Conservation (phyloP, 768 basidiomycete genomes). For the Calocybe cyanea region DNA sequence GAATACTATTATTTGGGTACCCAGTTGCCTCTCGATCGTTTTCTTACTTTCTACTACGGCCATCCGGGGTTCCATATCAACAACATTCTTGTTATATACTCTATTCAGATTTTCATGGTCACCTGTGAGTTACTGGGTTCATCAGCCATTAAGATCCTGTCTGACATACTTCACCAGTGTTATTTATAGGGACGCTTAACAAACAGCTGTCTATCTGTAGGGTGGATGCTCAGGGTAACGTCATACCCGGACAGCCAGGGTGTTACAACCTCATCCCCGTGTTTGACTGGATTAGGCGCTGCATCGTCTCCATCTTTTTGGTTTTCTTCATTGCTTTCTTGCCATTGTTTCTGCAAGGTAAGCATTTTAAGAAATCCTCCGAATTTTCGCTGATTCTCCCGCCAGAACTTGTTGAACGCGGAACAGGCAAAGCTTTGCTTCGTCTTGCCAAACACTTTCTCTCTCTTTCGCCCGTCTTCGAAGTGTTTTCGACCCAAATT, state of each 20-base stretch:
- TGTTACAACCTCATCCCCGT: slow-evolving; percentile 97
- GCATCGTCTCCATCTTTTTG: slow-evolving; percentile 96
- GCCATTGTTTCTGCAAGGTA: slow-evolving; percentile 94
- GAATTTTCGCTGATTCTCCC: slow-evolving; percentile 6
- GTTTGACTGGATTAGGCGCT: slow-evolving; percentile 97
- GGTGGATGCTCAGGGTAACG: slow-evolving; percentile 76
- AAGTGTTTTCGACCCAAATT: slow-evolving; percentile 98
- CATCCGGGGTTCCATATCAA: slow-evolving; percentile 99
- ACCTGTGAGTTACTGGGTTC: slow-evolving; percentile 56
- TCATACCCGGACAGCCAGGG: slow-evolving; percentile 79
- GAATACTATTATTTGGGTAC: slow-evolving; percentile 99
- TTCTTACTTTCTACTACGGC: slow-evolving; percentile 99
- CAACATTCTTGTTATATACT: slow-evolving; percentile 98
- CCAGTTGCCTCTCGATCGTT: slow-evolving; percentile 95
- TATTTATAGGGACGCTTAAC: slow-evolving; percentile 96
- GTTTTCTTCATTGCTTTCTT: slow-evolving; percentile 98
- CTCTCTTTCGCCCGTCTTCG: slow-evolving; percentile 95
- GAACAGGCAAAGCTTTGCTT: slow-evolving; percentile 90
- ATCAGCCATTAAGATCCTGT: not conserved
- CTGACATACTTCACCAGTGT: slow-evolving; percentile 43
- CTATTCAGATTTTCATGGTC: slow-evolving; percentile 97
- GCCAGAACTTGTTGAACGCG: slow-evolving; percentile 91
- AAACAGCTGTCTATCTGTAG: slow-evolving; percentile 87
- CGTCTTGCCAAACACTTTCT: slow-evolving; percentile 96
- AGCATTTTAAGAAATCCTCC: slow-evolving; percentile 16